phyloP scores from a whole-genome alignment of 2,329 filamentous ascomycete genomes.

The Aspergillus alliaceus region DNA sequence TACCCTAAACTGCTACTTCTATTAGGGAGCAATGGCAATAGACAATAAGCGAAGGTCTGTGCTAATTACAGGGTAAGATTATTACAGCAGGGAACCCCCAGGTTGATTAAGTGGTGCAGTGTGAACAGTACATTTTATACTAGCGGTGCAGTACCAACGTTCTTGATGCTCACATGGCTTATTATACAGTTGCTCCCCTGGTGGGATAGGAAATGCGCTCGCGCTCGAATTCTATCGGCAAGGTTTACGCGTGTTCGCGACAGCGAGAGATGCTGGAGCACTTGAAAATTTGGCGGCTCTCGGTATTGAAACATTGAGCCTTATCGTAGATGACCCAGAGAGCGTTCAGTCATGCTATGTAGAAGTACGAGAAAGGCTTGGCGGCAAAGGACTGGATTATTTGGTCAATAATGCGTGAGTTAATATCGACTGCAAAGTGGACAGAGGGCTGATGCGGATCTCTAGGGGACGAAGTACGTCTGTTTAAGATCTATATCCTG shows the following conservation, averaged over 20 bases:
- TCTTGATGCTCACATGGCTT: background rate
- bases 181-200: constrained; percentile 39
- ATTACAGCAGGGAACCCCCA: background rate
- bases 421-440: background rate
- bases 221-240: constrained; percentile 56
- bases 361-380: constrained; percentile 48
- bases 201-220: constrained; percentile 60
- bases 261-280: constrained; percentile 52
- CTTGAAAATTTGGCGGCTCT: constrained; percentile 51
- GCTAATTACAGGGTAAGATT: constrained; percentile 43
- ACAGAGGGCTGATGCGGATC: constrained; percentile 7
- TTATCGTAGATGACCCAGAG: constrained; percentile 54
- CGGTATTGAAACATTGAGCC: constrained; percentile 55
- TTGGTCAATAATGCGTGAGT: constrained; percentile 59
- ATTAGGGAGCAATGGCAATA: constrained; percentile 24
- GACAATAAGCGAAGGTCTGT: constrained; percentile 39
- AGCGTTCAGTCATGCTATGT: constrained; percentile 50
- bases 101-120: background rate
- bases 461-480: constrained; percentile 32
- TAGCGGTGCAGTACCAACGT: background rate
- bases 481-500: background rate
- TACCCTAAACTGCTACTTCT: too few relatives aligned
- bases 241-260: constrained; percentile 59
- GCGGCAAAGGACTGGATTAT: constrained; percentile 53
- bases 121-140: background rate